Evolutionary conservation across 306 rosid genomes (phyloP).

Genomic region (Sphenostylis stenocarpa): DNA sequence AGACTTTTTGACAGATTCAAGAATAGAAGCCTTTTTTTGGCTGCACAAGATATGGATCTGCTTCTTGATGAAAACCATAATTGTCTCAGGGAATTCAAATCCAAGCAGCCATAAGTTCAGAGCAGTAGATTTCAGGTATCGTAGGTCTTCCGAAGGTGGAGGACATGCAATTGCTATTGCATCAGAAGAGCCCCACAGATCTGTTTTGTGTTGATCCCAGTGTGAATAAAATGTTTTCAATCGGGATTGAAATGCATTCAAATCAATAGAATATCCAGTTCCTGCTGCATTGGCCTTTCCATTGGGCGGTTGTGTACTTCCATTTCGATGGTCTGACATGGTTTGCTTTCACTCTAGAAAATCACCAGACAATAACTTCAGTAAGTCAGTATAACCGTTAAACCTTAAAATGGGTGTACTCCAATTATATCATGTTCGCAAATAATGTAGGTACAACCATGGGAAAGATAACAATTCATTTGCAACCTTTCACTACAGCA

Average conservation of each 20-base stretch:
- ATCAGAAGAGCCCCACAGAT: conserved; percentile 77
- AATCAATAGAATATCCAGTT: conserved; percentile 60
- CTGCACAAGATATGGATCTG: conserved; percentile 86
- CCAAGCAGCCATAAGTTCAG: conserved; percentile 84
- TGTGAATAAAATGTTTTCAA: conserved; percentile 61
- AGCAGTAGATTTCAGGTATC: conserved; percentile 87
- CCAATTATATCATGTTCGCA: neutral
- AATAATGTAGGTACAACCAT: neutral
- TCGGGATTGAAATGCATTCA: conserved; percentile 58
- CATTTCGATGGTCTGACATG: conserved; percentile 88
- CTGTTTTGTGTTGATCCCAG: conserved; percentile 66
- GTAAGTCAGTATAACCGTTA: no score
- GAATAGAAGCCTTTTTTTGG: conserved; percentile 82
- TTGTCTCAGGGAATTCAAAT: conserved; percentile 91
- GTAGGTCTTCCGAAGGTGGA: conserved; percentile 86
- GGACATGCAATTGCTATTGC: conserved; percentile 72
- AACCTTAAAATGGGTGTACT: neutral
- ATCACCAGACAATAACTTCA: neutral
- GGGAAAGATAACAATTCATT: neutral
- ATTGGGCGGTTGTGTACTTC: conserved; percentile 57
- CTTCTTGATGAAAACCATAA: conserved; percentile 80
- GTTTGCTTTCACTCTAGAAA: neutral
- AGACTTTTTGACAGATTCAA: conserved; percentile 65
- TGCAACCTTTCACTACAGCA: no score
- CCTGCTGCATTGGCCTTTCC: conserved; percentile 63